A percentile compares a stretch with the other conserved stretches of the same genome.
phyloP scores from a whole-genome alignment of 306 rosid genomes.

The barrel medic (Medicago truncatula) region MtrunA17r5.0-ANR NC_053043.1:4911001-4911500 shows the following conservation, averaged over 20 bases:
- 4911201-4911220: constrained; percentile 74
- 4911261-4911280: constrained; percentile 25
- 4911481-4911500: constrained; percentile 4
- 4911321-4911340: constrained; percentile 26
- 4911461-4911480: constrained; percentile 3
- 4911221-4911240: constrained; percentile 31
- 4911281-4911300: neutral
- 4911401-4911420: no score
- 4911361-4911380: constrained; percentile 19
- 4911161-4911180: constrained; percentile 94
- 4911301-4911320: constrained; percentile 34
- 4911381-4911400: constrained; percentile 33
- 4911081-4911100: constrained; percentile 86
- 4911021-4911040: constrained; percentile 92
- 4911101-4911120: constrained; percentile 90
- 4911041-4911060: constrained; percentile 89
- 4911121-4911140: constrained; percentile 94
- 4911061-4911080: constrained; percentile 88
- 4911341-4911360: constrained; percentile 6
- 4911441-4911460: no score
- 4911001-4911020: constrained; percentile 67
- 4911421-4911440: no score
- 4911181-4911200: constrained; percentile 96
- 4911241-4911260: neutral
- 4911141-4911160: constrained; percentile 89